phyloP scores from a whole-genome alignment of 768 basidiomycete genomes.

The Harrya chromipes region DNA sequence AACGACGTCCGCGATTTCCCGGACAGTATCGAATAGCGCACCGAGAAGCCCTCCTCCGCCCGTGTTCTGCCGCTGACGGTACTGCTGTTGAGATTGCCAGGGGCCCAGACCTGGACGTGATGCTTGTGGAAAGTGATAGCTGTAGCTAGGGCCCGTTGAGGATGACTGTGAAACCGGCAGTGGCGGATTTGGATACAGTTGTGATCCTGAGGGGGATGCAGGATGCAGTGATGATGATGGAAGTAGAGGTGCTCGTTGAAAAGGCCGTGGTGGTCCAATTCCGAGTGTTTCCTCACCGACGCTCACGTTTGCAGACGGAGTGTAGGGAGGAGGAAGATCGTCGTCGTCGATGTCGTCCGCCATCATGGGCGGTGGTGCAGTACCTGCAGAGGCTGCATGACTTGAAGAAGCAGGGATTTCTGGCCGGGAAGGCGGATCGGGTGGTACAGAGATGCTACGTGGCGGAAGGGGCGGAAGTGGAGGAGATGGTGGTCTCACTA shows the following conservation, averaged over 20 bases:
- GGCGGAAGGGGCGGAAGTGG: slow-evolving; percentile 9
- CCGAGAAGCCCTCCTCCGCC: slow-evolving; percentile 27
- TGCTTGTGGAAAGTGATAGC: slow-evolving; percentile 12
- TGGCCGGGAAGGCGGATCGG: neutral
- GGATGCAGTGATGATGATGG: slow-evolving; percentile 5
- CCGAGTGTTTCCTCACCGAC: slow-evolving; percentile 64
- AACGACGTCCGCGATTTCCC: slow-evolving; percentile 29
- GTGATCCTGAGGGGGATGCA: neutral
- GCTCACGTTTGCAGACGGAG: slow-evolving; percentile 46
- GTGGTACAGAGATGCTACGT: neutral
- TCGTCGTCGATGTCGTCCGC: slow-evolving; percentile 42
- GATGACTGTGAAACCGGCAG: slow-evolving; percentile 1
- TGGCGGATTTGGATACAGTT: neutral
- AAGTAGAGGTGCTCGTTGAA: slow-evolving; percentile 41
- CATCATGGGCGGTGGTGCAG: neutral
- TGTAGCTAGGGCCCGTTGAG: slow-evolving; percentile 2
- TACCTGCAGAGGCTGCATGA: too few relatives aligned
- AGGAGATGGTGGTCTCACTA: slow-evolving; percentile 2
- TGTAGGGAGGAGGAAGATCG: slow-evolving; percentile 72
- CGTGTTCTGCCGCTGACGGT: slow-evolving; percentile 9
- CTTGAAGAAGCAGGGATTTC: neutral
- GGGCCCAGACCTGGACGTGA: slow-evolving; percentile 12
- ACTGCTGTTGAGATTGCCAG: slow-evolving; percentile 23
- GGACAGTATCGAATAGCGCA: slow-evolving; percentile 23
- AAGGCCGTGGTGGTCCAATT: slow-evolving; percentile 60